Evolutionary conservation across 768 basidiomycete species (phyloP).

Genomic region (Leccinum longicurvipes): DNA sequence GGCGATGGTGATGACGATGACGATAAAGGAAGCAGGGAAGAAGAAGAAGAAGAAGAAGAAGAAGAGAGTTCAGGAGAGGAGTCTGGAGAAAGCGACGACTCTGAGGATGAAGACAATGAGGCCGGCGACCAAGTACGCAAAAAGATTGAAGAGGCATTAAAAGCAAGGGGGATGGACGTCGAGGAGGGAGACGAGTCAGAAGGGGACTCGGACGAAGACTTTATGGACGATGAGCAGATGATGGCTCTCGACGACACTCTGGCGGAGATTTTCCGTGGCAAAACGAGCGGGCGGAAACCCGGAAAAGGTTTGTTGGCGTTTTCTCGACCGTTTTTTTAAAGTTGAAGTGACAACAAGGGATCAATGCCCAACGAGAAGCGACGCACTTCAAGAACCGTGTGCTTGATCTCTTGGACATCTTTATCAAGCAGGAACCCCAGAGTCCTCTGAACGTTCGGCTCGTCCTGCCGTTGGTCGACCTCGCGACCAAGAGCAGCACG

Average conservation of each 20-base stretch:
- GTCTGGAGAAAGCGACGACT: slow-evolving; percentile 35
- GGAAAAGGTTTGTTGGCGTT: slow-evolving; percentile 54
- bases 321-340: not conserved
- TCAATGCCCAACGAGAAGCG: slow-evolving; percentile 79
- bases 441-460: slow-evolving; percentile 65
- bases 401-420: slow-evolving; percentile 90
- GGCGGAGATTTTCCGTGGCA: slow-evolving; percentile 77
- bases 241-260: slow-evolving; percentile 93
- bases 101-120: slow-evolving; percentile 51
- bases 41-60: slow-evolving; percentile 36
- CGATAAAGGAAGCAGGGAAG: slow-evolving; percentile 31
- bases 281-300: slow-evolving; percentile 55
- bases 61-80: slow-evolving; percentile 31
- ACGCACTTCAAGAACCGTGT: slow-evolving; percentile 96
- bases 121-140: slow-evolving; percentile 50
- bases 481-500: slow-evolving; percentile 59
- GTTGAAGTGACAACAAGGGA: slow-evolving; percentile 34
- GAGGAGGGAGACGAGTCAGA: slow-evolving; percentile 48
- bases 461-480: slow-evolving; percentile 73
- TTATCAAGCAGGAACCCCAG: slow-evolving; percentile 72
- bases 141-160: slow-evolving; percentile 63
- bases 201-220: slow-evolving; percentile 54
- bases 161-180: slow-evolving; percentile 55
- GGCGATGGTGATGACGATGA: slow-evolving; percentile 34
- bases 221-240: slow-evolving; percentile 98